Evolutionary conservation across 768 basidiomycete species (phyloP), one percentile per base, ranked within the genome.

Genomic region (Guyanaporus albipodus): DNA sequence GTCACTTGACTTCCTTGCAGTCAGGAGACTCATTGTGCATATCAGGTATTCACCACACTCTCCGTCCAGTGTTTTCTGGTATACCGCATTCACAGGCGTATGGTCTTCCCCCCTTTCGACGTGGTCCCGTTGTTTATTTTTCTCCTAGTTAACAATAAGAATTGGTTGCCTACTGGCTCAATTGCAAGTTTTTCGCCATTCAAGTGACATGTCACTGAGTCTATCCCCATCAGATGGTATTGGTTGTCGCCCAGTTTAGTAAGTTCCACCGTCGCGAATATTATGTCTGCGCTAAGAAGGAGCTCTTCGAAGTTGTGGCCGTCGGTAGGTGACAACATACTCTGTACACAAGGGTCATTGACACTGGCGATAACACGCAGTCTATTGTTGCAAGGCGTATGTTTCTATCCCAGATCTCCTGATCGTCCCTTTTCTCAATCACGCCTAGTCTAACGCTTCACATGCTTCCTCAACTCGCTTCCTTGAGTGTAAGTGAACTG

Each of bases 11-110:
- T 44, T 22, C 22, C 10, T 2, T 24, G 22, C 14, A 17, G 21
- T 18, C 22, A 33, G 22, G 11, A 28, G 17, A 4, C 37, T 51
- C 37, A 60, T 40, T 32, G 37, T 18, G 10, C 9, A 6, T 28
- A 7, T 10, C 26, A 62, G 61, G 55, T 71, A 22, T 58, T 79
- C 23, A 80, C 76, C 12, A 74, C 73, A 6, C 63, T 71, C 28
- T 58, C 79, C 23, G 80, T 81, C 4, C 81, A 82, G 62, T 70
- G 75, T 29, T 82, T 80, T 63, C 70, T 79, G 50, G 59, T 70
- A 2, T 62, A 70, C 50, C 75, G 79, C 1, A 68, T 81, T 1
- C 80, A 73, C 68, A 69, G 59, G 36, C 55, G 75, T 77, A 55
- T 44, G 75, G 63, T 33, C 32, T 23, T n/a, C 15, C n/a, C 11